These are phyloP conservation scores for Candolleomyces efflorescens DNA, from an alignment of 768 basidiomycete species.

Conservation along the genomic window DNA sequence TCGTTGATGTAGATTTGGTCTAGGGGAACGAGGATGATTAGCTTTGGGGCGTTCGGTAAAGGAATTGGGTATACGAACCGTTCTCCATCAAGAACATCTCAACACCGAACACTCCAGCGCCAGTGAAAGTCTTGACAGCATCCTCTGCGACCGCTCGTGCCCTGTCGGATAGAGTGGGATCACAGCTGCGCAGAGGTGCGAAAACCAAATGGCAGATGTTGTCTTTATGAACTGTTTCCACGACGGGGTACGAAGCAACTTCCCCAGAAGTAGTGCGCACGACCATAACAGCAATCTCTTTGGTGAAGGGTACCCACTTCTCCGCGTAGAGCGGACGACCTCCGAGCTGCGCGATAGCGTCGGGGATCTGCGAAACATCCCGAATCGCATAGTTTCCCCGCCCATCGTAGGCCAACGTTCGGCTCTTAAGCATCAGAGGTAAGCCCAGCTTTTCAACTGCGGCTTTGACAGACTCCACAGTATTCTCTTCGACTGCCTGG, in stretches of 20 bases:
- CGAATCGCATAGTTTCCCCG: conserved; percentile 84
- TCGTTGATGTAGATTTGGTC: conserved; percentile 87
- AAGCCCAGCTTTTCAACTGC: conserved; percentile 64
- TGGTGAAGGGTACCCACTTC: conserved; percentile 84
- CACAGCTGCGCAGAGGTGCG: conserved; percentile 69
- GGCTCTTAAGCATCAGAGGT: conserved; percentile 93
- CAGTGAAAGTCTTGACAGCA: conserved; percentile 73
- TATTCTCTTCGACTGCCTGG: conserved; percentile 53
- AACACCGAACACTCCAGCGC: conserved; percentile 95
- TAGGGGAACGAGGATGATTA: conserved; percentile 30
- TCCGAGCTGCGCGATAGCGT: conserved; percentile 50
- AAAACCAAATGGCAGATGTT: conserved; percentile 93
- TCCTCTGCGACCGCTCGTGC: conserved; percentile 75
- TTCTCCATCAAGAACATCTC: conserved; percentile 95
- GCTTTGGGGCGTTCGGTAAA: too few relatives aligned
- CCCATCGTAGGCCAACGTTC: conserved; percentile 96
- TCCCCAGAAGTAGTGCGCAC: conserved; percentile 74
- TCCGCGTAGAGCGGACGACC: conserved; percentile 87
- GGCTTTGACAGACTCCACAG: conserved; percentile 43
- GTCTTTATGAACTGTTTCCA: conserved; percentile 93
- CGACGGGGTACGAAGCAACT: conserved; percentile 81
- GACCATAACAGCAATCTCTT: conserved; percentile 97
- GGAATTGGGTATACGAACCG: too few relatives aligned
- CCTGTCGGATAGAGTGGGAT: conserved; percentile 48
- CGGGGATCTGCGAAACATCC: conserved; percentile 43